Percentiles rank a stretch among this genome's conserved stretches.
phyloP scores from a whole-genome alignment of 2,329 filamentous ascomycete genomes.

The Triangularia verruculosa region DNA sequence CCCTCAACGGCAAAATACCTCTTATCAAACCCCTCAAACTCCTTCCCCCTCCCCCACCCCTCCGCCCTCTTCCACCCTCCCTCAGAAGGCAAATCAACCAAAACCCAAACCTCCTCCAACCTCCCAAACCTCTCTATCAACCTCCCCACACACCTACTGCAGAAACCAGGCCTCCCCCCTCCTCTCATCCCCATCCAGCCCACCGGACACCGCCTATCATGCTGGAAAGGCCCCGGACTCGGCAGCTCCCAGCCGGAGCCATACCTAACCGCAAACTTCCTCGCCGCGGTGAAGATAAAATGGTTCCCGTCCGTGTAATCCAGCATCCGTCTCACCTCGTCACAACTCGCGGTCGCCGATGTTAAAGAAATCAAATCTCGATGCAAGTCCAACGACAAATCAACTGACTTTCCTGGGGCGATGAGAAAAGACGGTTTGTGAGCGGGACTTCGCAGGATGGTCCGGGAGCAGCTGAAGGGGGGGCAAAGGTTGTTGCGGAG shows the following conservation, averaged over 20 bases:
- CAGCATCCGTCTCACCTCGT: constrained; percentile 3
- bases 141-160: constrained; percentile 15
- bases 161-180: constrained; percentile 10
- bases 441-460: constrained; percentile 9
- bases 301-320: constrained; percentile 16
- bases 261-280: constrained; percentile 18
- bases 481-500: neutral
- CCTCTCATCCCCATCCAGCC: neutral
- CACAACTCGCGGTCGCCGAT: neutral
- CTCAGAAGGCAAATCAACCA: constrained; percentile 5
- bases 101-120: constrained; percentile 18
- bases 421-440: neutral
- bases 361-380: constrained; percentile 20
- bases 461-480: constrained; percentile 1
- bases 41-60: neutral
- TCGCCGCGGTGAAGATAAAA: constrained; percentile 14
- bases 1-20: constrained; percentile 14
- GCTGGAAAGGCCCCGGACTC: neutral
- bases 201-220: constrained; percentile 10
- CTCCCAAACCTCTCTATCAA: constrained; percentile 16
- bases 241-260: constrained; percentile 11
- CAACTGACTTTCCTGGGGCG: neutral
- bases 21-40: constrained; percentile 15
- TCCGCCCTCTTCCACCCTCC: neutral
- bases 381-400: constrained; percentile 15